Evolutionary conservation across 2,329 filamentous ascomycete genomes (phyloP), one percentile per base, ranked within the genome.

Genomic region (Colletotrichum filicis): DNA sequence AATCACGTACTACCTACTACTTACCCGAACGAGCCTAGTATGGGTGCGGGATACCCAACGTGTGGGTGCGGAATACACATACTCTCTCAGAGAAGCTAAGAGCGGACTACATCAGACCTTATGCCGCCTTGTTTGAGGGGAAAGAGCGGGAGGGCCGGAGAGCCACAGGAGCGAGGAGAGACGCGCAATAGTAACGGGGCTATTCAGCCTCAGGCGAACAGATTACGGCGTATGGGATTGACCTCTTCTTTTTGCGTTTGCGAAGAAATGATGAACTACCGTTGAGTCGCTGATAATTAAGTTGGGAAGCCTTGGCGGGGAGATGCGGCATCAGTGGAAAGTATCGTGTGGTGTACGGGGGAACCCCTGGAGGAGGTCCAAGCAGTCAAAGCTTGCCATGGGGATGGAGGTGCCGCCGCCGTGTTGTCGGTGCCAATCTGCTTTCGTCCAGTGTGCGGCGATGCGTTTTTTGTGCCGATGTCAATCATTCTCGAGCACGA

Each of bases 301-400:
- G 66, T 65, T 32, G 70, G 46, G 60, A 52, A 65, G 49, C 56
- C 60, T 70, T 73, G 71, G 66, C 66, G 57, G 28, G 35, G 35
- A 61, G 37, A 49, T 37, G 63, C 63, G 49, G 63, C 35, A 57
- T 49, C 22, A n/a, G 53, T 58, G 66, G 66, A 53, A 71, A 63
- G 69, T 62, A 63, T 68, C 58, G 64, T 68, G 58, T 58, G 64
- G 58, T 65, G 58, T 49, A 61, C 56, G 70, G 66, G 70, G 70
- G 60, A 70, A 61, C 61, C 66, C 71, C 66, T 73, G 66, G 22
- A 66, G 35, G 60, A 70, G 71, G 67, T 22, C 60, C 63, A 61
- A 70, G 60, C 66, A 71, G 66, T 73, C 71, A 64, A 73, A 71
- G 71, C 71, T 71, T 73, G 71, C 71, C 67, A 73, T 71, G 71